A percentile compares a stretch with the other conserved stretches of the same genome.
These are phyloP conservation scores for Barnettozyma siamensis DNA, from an alignment of 805 yeast species.

Conservation along the genomic window DNA sequence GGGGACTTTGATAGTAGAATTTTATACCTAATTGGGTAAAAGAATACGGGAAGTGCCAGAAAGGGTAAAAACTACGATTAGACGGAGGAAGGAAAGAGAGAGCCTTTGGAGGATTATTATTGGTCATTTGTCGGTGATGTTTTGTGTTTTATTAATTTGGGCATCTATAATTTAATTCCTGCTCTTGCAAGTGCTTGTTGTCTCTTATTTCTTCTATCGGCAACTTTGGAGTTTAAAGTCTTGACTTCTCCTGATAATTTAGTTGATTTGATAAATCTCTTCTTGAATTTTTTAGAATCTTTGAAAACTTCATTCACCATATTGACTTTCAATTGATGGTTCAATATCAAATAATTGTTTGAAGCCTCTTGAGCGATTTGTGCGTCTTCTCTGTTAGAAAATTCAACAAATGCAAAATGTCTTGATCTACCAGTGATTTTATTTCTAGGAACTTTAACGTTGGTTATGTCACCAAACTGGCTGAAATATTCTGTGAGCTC, in stretches of 20 bases:
- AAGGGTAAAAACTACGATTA: not conserved
- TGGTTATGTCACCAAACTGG: slow-evolving; percentile 84
- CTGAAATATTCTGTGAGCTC: slow-evolving; percentile 71
- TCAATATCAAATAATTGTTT: slow-evolving; percentile 88
- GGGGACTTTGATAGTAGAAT: not conserved
- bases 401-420: slow-evolving; percentile 89
- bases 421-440: slow-evolving; percentile 86
- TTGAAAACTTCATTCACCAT: slow-evolving; percentile 41
- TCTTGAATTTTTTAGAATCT: slow-evolving; percentile 28
- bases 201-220: slow-evolving; percentile 1
- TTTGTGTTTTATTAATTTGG: too few relatives aligned
- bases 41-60: not conserved
- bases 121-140: too few relatives aligned
- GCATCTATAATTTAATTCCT: slow-evolving; percentile 3
- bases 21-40: slow-evolving; percentile 3
- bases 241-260: slow-evolving; percentile 27
- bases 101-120: not conserved
- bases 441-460: slow-evolving; percentile 79
- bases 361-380: slow-evolving; percentile 88
- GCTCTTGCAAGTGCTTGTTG: slow-evolving; percentile 6
- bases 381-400: slow-evolving; percentile 69
- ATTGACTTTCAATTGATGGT: slow-evolving; percentile 76
- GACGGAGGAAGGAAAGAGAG: not conserved
- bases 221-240: slow-evolving; percentile 28
- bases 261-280: slow-evolving; percentile 22